Evolutionary conservation across 768 basidiomycete genomes (phyloP).

Genomic region (Coprinopsis cinerea): DNA sequence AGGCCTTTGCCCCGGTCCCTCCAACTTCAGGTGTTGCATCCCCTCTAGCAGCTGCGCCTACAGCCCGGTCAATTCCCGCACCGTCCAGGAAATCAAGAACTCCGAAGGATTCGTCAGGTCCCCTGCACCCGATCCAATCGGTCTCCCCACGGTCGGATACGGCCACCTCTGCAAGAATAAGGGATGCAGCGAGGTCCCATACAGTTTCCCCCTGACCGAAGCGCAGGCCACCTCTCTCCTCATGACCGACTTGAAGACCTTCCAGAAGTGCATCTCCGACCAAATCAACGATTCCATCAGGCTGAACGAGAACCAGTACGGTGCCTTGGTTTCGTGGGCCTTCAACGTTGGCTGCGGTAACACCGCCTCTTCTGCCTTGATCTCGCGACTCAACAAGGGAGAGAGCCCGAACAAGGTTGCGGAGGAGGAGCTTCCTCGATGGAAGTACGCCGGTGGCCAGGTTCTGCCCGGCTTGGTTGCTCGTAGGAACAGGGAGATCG

Average conservation of each 20-base stretch:
- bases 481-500: slow-evolving; percentile 23
- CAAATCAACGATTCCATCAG: slow-evolving; percentile 17
- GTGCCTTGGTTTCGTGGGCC: slow-evolving; percentile 25
- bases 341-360: slow-evolving; percentile 27
- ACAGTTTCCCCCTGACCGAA: slow-evolving; percentile 27
- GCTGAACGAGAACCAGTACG: slow-evolving; percentile 29
- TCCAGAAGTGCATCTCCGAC: slow-evolving; percentile 20
- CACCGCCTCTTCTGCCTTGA: slow-evolving; percentile 20
- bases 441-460: slow-evolving; percentile 22
- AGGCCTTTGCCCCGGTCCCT: slow-evolving; percentile 26
- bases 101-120: slow-evolving; percentile 29
- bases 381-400: slow-evolving; percentile 24
- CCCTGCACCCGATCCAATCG: slow-evolving; percentile 30
- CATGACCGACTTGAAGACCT: slow-evolving; percentile 19
- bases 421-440: slow-evolving; percentile 26
- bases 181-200: slow-evolving; percentile 28
- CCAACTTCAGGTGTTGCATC: slow-evolving; percentile 24
- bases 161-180: slow-evolving; percentile 27
- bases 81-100: slow-evolving; percentile 23
- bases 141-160: slow-evolving; percentile 31
- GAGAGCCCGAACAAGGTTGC: slow-evolving; percentile 27
- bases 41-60: slow-evolving; percentile 13
- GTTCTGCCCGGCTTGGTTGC: slow-evolving; percentile 23
- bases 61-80: slow-evolving; percentile 23
- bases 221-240: slow-evolving; percentile 25